Evolutionary conservation across 495 filamentous ascomycete species (phyloP).

Genomic region (Aspergillus sclerotiicarbonarius): DNA sequence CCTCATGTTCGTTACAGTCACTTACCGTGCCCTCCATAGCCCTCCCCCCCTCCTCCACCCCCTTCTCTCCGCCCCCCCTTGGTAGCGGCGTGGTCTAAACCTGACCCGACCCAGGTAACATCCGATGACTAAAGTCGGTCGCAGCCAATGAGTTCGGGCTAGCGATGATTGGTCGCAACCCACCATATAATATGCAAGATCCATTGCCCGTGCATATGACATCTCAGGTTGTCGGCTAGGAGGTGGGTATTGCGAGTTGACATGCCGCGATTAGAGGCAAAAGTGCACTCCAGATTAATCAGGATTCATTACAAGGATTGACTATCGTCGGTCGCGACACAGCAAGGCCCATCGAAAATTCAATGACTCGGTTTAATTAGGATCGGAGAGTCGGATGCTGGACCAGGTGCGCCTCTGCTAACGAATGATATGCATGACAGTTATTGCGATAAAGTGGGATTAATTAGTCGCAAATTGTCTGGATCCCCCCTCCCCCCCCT

Average conservation of each 20-base stretch:
- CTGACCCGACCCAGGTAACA: not conserved
- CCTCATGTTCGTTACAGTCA: constrained; percentile 5
- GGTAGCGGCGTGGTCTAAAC: constrained; percentile 2
- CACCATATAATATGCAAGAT: constrained; percentile 21
- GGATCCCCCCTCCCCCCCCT: not conserved
- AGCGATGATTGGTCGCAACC: constrained; percentile 14
- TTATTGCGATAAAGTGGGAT: not conserved
- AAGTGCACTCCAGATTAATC: constrained; percentile 3
- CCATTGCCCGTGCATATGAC: constrained; percentile 28
- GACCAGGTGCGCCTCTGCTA: not conserved
- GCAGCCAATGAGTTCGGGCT: constrained; percentile 6
- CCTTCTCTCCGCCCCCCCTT: not conserved
- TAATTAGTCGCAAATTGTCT: not conserved
- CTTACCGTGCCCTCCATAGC: not conserved
- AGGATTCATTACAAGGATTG: not conserved
- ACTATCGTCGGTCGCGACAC: not conserved
- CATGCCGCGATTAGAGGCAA: constrained; percentile 13
- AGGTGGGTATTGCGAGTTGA: constrained; percentile 10
- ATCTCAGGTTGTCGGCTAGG: constrained; percentile 20
- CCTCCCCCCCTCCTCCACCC: not conserved
- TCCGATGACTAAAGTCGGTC: constrained; percentile 1
- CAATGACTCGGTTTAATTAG: not conserved
- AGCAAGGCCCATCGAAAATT: not conserved
- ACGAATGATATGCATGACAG: constrained; percentile 1
- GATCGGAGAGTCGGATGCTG: not conserved